A percentile compares a stretch with the other conserved stretches of the same genome.
These are phyloP conservation scores for Trichoderma koningii DNA, from an alignment of 2,329 filamentous ascomycete species.

Conservation along the genomic window DNA sequence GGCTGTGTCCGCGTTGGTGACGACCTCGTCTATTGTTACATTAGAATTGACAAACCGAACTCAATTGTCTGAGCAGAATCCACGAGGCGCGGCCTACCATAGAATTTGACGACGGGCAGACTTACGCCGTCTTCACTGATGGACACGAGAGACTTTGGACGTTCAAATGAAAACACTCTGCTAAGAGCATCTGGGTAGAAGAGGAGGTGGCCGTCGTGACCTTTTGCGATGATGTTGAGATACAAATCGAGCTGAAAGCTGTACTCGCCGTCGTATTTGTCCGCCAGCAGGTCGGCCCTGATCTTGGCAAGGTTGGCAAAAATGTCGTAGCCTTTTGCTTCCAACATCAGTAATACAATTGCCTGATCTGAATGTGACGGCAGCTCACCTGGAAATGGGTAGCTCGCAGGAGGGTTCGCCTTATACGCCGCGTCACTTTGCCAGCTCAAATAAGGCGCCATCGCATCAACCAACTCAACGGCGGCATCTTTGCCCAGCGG, in stretches of 20 bases:
- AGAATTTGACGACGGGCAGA: constrained; percentile 32
- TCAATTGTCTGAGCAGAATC: neutral
- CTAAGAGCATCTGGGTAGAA: constrained; percentile 29
- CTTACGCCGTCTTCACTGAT: constrained; percentile 39
- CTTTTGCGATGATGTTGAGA: constrained; percentile 48
- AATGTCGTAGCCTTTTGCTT: constrained; percentile 44
- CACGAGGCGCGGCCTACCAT: constrained; percentile 26
- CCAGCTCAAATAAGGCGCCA: constrained; percentile 49
- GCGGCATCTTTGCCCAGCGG: constrained; percentile 43
- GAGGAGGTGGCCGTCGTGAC: constrained; percentile 66
- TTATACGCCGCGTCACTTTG: constrained; percentile 52
- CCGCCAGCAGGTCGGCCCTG: constrained; percentile 43
- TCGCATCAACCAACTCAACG: constrained; percentile 40
- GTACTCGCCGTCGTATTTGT: constrained; percentile 54
- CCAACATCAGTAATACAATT: too few relatives aligned
- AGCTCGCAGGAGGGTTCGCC: constrained; percentile 54
- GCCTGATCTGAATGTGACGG: constrained; percentile 23
- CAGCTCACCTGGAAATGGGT: constrained; percentile 44
- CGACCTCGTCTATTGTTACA: constrained; percentile 28
- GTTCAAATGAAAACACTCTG: constrained; percentile 27
- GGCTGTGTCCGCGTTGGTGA: constrained; percentile 31
- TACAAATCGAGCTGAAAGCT: constrained; percentile 58
- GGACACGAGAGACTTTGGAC: constrained; percentile 44
- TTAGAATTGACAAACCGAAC: neutral
- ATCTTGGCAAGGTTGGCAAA: constrained; percentile 50